Conservation (phyloP, 164 flowering plant genomes). For the Houttuynia cordata region DNA sequence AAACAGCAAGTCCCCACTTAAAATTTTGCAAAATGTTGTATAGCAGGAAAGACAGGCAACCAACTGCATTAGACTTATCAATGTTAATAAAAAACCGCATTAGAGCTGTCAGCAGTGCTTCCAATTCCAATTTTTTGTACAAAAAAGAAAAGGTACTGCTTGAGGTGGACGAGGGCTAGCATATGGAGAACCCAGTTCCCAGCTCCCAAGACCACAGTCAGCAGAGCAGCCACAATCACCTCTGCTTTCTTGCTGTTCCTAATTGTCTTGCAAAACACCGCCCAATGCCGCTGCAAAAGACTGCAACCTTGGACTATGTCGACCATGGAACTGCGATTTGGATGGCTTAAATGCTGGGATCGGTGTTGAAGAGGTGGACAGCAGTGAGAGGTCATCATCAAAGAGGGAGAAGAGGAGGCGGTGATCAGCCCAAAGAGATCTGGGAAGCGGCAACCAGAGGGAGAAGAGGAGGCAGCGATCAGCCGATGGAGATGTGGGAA, state of each 20-base stretch:
- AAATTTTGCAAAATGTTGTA: too few relatives aligned
- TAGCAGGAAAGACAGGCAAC: too few relatives aligned
- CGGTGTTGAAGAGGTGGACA: not conserved
- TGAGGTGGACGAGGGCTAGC: conserved; percentile 85
- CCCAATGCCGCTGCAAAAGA: not conserved
- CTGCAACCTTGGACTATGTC: too few relatives aligned
- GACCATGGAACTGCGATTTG: not conserved
- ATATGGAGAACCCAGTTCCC: conserved; percentile 89
- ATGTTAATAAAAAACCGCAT: too few relatives aligned
- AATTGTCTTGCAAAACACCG: not conserved
- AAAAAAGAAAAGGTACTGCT: conserved; percentile 90
- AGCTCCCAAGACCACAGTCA: conserved; percentile 81
- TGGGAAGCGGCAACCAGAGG: not conserved
- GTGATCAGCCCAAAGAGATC: not conserved
- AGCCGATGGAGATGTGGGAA: too few relatives aligned
- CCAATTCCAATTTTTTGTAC: too few relatives aligned
- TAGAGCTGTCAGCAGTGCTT: too few relatives aligned
- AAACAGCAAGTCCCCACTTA: too few relatives aligned
- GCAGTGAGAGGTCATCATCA: not conserved
- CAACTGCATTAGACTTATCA: too few relatives aligned
- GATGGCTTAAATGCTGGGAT: not conserved
- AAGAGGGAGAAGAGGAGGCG: too few relatives aligned
- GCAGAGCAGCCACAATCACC: conserved; percentile 47
- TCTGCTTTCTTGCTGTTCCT: conserved; percentile 22
- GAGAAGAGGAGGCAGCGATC: too few relatives aligned